A percentile compares a stretch with the other conserved stretches of the same genome.
These are phyloP conservation scores for Globisporangium carolinianum DNA, from an alignment of 352 stramenopile genomes.

Conservation along the genomic window DNA sequence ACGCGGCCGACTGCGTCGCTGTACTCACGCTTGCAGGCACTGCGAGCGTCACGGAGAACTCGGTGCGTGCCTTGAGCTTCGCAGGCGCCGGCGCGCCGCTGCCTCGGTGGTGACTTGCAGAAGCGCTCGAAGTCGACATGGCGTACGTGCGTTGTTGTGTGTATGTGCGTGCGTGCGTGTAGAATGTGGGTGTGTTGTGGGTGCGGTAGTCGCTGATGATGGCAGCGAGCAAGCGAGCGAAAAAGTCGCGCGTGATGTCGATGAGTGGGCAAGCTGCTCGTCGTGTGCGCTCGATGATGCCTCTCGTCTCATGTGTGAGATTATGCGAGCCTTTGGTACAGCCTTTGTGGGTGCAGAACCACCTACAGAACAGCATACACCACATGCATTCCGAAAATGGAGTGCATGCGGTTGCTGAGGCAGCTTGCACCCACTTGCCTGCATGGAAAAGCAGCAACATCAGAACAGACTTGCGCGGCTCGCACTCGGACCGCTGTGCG, in stretches of 20 bases:
- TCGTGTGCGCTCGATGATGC: too few relatives aligned
- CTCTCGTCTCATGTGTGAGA: too few relatives aligned
- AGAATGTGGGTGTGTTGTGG: too few relatives aligned
- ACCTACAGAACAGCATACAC: too few relatives aligned
- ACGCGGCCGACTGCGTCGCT: slow-evolving; percentile 6
- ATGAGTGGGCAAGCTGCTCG: neutral
- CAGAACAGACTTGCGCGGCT: slow-evolving; percentile 4
- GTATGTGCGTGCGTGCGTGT: too few relatives aligned
- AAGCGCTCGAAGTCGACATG: neutral
- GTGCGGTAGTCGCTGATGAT: neutral
- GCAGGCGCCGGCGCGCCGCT: slow-evolving; percentile 35
- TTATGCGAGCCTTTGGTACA: neutral
- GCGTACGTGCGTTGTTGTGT: too few relatives aligned
- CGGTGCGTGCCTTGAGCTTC: slow-evolving; percentile 65
- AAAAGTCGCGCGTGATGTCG: neutral
- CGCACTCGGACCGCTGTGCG: slow-evolving; percentile 1
- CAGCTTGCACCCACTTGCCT: neutral
- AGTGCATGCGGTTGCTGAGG: neutral
- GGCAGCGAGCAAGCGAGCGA: neutral
- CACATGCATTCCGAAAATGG: too few relatives aligned
- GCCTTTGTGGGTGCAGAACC: neutral
- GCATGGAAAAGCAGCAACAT: neutral
- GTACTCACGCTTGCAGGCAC: slow-evolving; percentile 22
- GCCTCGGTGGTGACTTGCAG: neutral
- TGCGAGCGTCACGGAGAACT: slow-evolving; percentile 77